A percentile compares a stretch with the other conserved stretches of the same genome.
Evolutionary conservation across 1,284 basidiomycete species (phyloP).

Genomic region (Gomphus sp.): DNA sequence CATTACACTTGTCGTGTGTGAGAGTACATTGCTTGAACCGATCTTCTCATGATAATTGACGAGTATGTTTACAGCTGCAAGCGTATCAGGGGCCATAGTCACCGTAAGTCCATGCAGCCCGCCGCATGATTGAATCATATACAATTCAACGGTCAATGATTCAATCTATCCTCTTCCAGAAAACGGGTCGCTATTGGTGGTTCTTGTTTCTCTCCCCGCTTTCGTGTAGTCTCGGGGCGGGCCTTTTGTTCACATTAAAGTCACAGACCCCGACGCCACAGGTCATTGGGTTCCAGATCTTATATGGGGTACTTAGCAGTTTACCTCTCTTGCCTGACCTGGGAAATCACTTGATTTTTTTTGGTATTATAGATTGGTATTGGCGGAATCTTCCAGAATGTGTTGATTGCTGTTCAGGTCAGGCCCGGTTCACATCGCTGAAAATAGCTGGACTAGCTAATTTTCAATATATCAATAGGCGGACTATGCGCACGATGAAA

Average conservation of each 20-base stretch:
- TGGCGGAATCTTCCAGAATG: background rate
- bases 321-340: too few species aligned
- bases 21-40: background rate
- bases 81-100: background rate
- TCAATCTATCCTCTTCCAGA: background rate
- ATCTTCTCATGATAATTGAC: background rate
- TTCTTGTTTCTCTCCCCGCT: background rate
- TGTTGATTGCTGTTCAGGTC: background rate
- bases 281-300: background rate
- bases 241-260: background rate
- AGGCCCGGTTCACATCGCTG: background rate
- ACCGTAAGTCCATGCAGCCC: background rate
- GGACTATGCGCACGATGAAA: background rate
- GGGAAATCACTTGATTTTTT: too few species aligned
- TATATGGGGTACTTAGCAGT: background rate
- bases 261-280: background rate
- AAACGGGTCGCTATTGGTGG: background rate
- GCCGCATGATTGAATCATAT: too few species aligned
- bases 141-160: background rate
- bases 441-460: background rate
- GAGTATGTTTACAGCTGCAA: background rate
- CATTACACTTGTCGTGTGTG: background rate
- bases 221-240: background rate
- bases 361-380: too few species aligned
- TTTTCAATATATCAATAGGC: background rate